Evolutionary conservation across 768 basidiomycete species (phyloP).

Genomic region (Lentinula aciculospora): DNA sequence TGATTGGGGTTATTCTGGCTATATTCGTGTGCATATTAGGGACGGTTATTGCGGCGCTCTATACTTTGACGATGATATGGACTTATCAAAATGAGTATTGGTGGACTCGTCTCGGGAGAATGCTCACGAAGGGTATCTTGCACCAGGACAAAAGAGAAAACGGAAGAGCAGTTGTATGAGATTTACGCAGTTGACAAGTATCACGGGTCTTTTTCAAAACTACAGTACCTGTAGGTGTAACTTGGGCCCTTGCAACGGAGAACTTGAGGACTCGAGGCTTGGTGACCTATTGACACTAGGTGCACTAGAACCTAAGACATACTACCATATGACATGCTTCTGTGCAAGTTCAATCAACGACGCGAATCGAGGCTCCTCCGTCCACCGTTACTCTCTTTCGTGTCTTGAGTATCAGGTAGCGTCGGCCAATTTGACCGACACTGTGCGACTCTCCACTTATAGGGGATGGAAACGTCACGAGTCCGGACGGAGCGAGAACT

Average conservation of each 20-base stretch:
- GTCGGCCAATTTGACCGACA: constrained; percentile 48
- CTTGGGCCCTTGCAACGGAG: no score
- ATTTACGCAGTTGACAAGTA: no score
- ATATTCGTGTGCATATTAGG: constrained; percentile 35
- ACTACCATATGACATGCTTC: no score
- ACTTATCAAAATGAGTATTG: constrained; percentile 25
- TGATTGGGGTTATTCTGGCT: constrained; percentile 35
- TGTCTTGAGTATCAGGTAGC: constrained; percentile 56
- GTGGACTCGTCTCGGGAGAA: background rate
- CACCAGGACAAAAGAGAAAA: background rate
- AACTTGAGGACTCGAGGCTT: no score
- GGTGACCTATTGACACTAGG: no score
- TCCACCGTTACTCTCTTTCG: constrained; percentile 56
- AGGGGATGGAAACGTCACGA: constrained; percentile 33
- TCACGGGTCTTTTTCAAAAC: no score
- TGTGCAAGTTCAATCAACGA: background rate
- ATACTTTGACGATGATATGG: constrained; percentile 48
- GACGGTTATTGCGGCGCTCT: constrained; percentile 32
- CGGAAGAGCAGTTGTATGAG: background rate
- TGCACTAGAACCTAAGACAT: no score
- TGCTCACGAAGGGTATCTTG: background rate
- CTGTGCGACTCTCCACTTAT: constrained; percentile 11
- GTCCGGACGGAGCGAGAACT: constrained; percentile 59
- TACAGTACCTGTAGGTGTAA: no score
- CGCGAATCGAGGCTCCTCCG: constrained; percentile 57